Conservation (phyloP, 176 grass and related monocot genomes). For the Pontederia crassipes region DNA sequence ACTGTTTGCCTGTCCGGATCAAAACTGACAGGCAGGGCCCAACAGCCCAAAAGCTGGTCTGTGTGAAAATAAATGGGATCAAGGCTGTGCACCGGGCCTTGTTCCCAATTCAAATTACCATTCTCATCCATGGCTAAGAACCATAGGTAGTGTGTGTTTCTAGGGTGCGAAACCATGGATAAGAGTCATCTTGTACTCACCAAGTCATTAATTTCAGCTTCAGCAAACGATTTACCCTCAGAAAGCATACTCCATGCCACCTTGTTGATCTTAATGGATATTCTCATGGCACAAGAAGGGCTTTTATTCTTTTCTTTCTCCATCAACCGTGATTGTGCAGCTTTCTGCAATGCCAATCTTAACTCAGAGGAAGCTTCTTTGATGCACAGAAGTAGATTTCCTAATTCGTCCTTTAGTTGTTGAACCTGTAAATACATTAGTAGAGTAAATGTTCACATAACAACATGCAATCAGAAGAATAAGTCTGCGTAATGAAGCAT, state of each 20-base stretch:
- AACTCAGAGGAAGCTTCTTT: constrained; percentile 74
- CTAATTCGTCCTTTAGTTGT: constrained; percentile 65
- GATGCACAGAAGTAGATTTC: constrained; percentile 37
- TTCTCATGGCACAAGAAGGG: constrained; percentile 93
- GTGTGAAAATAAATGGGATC: no score
- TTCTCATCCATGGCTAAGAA: no score
- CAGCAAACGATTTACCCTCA: constrained; percentile 92
- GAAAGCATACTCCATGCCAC: constrained; percentile 83
- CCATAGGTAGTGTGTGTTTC: no score
- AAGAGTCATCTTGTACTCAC: constrained; percentile 22
- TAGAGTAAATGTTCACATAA: no score
- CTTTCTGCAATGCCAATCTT: constrained; percentile 68
- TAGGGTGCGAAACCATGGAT: no score
- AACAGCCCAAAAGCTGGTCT: no score
- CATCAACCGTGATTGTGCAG: constrained; percentile 61
- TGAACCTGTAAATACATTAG: constrained; percentile 43
- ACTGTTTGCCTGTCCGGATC: no score
- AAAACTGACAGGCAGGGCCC: no score
- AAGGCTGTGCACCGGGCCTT: no score
- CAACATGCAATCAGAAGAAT: no score
- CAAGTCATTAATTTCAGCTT: constrained; percentile 91
- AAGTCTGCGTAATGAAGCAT: no score
- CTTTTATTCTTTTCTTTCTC: constrained; percentile 99
- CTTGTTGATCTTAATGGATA: constrained; percentile 79
- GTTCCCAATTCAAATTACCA: no score